Evolutionary conservation across 176 grass and related monocot genomes (phyloP).

Genomic region (Ampelocalamus luodianensis): DNA sequence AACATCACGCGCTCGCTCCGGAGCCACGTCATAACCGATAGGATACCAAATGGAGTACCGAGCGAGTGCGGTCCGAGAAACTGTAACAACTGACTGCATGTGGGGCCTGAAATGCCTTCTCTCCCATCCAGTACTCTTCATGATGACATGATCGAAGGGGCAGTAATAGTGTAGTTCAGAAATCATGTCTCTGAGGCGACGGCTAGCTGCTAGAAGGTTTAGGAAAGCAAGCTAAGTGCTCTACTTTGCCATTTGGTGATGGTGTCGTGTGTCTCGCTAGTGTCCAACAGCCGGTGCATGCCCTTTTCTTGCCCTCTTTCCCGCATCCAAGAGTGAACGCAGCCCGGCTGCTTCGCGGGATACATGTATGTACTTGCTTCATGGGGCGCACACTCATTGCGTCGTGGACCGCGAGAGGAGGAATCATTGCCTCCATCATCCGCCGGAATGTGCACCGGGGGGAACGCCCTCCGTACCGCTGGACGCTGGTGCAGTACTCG

Average conservation of each 20-base stretch:
- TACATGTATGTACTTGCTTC: background rate
- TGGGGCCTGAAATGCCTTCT: background rate
- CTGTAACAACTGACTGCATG: background rate
- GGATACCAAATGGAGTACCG: no score
- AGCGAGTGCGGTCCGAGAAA: background rate
- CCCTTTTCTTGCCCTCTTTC: background rate
- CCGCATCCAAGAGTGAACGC: conserved; percentile 21
- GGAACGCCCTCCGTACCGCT: background rate
- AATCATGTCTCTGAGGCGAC: background rate
- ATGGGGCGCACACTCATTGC: conserved; percentile 11
- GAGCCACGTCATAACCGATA: no score
- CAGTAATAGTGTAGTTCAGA: background rate
- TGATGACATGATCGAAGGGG: background rate
- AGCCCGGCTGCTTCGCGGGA: background rate
- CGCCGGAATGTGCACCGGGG: background rate
- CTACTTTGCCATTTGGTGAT: background rate
- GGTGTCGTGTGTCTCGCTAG: background rate
- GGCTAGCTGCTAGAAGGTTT: conserved; percentile 22
- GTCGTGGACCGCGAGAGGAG: background rate
- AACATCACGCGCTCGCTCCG: no score
- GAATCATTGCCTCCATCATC: background rate
- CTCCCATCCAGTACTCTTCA: background rate
- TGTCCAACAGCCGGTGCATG: conserved; percentile 8
- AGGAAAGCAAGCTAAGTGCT: background rate
- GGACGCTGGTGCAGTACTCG: background rate